Base-by-base conservation (phyloP, 2,329 filamentous ascomycete genomes). In the Penicillium sp. region DNA sequence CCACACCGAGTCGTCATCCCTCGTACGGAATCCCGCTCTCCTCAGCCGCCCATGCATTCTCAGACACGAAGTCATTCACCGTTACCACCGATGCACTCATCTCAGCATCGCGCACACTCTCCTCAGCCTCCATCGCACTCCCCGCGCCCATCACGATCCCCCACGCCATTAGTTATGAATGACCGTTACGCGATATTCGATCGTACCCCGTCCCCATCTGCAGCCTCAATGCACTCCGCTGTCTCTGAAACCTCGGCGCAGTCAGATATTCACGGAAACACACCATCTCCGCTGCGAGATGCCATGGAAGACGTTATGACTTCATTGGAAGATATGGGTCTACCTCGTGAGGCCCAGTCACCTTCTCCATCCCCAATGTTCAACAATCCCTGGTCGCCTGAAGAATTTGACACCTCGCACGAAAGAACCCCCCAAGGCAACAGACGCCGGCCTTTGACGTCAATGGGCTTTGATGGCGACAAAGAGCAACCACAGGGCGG, bases 251-350 rank as follows among this genome's bases (percentile, higher is more conserved):
- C 54, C 15, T 67, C 65, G 0, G 64, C 53, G 12, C 74, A 86
- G 4, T 92, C 91, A 2, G 85, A 82, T 46, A 79, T 80, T 40
- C 84, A 82, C 45, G 86, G 86, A 1, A 79, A 90, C 72, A 99
- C 94, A 0, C 94, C 94, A 1, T 97, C 94, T 2, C 94, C 94
- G 0, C 79, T 99, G 3, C 84, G 94, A 58, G 91, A 93, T 73
- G 94, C 94, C 1, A 99, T 99, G 92, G 93, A 97, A 70, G 93
- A 95, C 74, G 93, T 99, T 4, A 97, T 97, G 86, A 91, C 94
- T 64, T 95, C 94, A 56, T 77, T 99, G 43, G 89, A 96, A 70
- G 92, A 93, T 59, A 90, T 99, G 81, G 88, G 88, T 19, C 80
- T 88, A 66, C 80, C 84, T 42, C 82, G 82, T 56, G 77, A 82